Conservation (phyloP, 257 asterid species). For the Ilex asprella region DNA sequence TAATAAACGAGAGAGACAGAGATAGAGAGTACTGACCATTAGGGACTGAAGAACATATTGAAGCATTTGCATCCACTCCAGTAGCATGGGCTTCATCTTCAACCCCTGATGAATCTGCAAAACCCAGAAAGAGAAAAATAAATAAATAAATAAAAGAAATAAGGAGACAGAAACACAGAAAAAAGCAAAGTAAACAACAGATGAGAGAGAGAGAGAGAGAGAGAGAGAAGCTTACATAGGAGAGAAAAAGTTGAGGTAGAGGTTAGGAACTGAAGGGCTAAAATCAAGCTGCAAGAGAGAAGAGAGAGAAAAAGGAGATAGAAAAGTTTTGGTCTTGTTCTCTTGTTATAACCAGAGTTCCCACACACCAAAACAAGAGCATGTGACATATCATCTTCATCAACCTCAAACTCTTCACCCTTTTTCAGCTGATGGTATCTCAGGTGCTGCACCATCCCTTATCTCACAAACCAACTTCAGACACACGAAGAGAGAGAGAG, state of each 20-base stretch:
- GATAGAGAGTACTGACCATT: conserved; percentile 47
- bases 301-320: conserved; percentile 38
- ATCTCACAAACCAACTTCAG: too few relatives aligned
- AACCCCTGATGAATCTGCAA: conserved; percentile 18
- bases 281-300: conserved; percentile 49
- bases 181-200: background rate
- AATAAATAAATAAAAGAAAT: background rate
- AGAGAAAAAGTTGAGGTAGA: conserved; percentile 40
- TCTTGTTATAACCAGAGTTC: conserved; percentile 29
- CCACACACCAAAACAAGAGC: conserved; percentile 41
- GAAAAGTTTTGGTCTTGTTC: conserved; percentile 49
- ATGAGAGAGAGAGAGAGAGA: background rate
- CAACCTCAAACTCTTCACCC: conserved; percentile 1
- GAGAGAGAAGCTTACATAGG: conserved; percentile 41
- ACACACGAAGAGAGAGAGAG: too few relatives aligned
- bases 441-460: background rate
- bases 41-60: conserved; percentile 55
- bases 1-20: background rate
- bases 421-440: background rate
- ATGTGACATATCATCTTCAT: conserved; percentile 57
- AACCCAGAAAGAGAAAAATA: conserved; percentile 6
- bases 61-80: conserved; percentile 19
- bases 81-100: conserved; percentile 18
- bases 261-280: conserved; percentile 41
- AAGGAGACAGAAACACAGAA: background rate